Evolutionary conservation across 495 filamentous ascomycete species (phyloP), one percentile per base, ranked within the genome.

Genomic region (Penicillium chermesinum): DNA sequence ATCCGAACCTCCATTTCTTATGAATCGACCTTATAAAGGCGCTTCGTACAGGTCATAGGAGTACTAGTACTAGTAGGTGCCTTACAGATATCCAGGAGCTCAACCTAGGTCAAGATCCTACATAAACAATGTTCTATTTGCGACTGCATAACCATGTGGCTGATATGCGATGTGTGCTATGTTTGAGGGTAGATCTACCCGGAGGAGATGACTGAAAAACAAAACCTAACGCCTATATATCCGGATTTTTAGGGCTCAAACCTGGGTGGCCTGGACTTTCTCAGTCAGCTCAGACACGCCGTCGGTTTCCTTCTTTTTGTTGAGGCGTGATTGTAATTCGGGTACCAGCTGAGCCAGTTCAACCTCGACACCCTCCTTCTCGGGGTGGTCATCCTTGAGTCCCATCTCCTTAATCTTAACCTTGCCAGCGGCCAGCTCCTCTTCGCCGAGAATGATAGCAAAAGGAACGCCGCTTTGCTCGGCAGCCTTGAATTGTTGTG

Each of bases 331-430:
- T 49, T 69, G 64, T 38, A 93, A 72, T 65, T 94, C 86, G 10
- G 67, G 38, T 7, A 84, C 76, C 44, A 93, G 55, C 38, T 82
- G 72, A 21, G 59, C 63, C 30, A 82, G 67, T 21, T 79, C 73
- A 8, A 95, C 80, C 53, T 89, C 64, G 25, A 88, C 80, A 41
- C 88, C 89, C 22, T 91, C 84, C 74, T 95, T 95, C 59, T 95
- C 88, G 0, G 87, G 81, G 72, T 94, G 86, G 30, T 81, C 87
- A 21, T 89, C 82, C 2, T 74, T 72, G 40, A 91, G 74, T 37
- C 88, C 87, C 74, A 93, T 80, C 67, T 90, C 83, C 76, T 95
- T 95, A 54, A 94, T 75, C 65, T 83, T 87, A 53, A 88, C 81
- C 60, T 90, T 83, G 20, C 86, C 86, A 13, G 77, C 71, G 42